Conservation (phyloP, 1,284 basidiomycete genomes). For the Cystobasidium sp. region DNA sequence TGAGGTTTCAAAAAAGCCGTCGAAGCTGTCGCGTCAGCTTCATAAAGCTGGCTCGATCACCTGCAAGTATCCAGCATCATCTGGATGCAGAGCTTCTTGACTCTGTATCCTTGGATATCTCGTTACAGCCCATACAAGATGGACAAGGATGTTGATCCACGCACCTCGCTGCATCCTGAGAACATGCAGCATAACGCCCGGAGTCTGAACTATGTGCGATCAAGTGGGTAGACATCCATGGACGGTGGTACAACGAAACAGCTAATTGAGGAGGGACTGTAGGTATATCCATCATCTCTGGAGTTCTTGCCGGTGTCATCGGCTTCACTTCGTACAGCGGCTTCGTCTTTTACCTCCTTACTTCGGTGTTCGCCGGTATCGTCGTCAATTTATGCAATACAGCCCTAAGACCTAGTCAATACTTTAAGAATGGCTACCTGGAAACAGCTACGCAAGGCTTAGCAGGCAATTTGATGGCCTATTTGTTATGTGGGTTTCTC, state of each 20-base stretch:
- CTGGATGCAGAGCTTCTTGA: not conserved
- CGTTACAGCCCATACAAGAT: not conserved
- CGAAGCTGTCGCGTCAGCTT: not conserved
- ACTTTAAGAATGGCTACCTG: slow-evolving; percentile 26
- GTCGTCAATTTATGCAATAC: slow-evolving; percentile 35
- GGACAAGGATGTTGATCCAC: slow-evolving; percentile 34
- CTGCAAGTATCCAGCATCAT: not conserved
- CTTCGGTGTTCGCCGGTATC: slow-evolving; percentile 19
- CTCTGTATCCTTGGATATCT: not conserved
- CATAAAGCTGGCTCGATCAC: slow-evolving; percentile 14
- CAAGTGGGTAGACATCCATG: slow-evolving; percentile 16
- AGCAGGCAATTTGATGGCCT: slow-evolving; percentile 29
- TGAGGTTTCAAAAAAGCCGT: not conserved
- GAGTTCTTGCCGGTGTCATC: slow-evolving; percentile 25
- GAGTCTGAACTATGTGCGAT: slow-evolving; percentile 34
- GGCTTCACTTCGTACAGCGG: slow-evolving; percentile 39
- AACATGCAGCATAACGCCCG: slow-evolving; percentile 41
- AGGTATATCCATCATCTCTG: slow-evolving; percentile 39
- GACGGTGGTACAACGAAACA: not conserved
- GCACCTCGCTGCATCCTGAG: slow-evolving; percentile 26
- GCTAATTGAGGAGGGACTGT: not conserved
- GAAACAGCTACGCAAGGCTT: slow-evolving; percentile 35
- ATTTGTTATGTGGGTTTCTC: slow-evolving; percentile 19
- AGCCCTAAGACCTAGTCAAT: slow-evolving; percentile 7
- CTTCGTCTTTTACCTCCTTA: slow-evolving; percentile 37